These are phyloP conservation scores for Gnomoniopsis smithogilvyi DNA, from an alignment of 2,329 filamentous ascomycete genomes.

Conservation along the genomic window DNA sequence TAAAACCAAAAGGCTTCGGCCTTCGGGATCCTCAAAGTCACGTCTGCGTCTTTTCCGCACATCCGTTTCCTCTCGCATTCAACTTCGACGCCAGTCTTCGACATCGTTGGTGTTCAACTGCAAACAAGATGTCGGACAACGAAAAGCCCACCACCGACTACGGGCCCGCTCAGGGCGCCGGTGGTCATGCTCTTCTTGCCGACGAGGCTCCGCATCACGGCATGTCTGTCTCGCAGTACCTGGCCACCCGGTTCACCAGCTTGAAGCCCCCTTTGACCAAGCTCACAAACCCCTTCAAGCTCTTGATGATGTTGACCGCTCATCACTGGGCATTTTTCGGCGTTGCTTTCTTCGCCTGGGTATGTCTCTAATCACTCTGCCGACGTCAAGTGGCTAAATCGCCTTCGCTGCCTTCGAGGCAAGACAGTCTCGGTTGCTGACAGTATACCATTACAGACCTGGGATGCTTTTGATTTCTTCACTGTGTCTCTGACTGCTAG, in stretches of 20 bases:
- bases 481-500: constrained; percentile 59
- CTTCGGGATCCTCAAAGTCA: too few species aligned
- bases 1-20: too few species aligned
- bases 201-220: constrained; percentile 43
- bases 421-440: not conserved
- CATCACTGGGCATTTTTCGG: constrained; percentile 55
- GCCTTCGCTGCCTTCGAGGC: not conserved
- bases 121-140: constrained; percentile 11
- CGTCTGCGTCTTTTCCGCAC: too few species aligned
- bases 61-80: not conserved
- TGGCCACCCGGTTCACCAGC: constrained; percentile 49
- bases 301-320: constrained; percentile 45
- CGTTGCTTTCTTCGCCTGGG: constrained; percentile 56
- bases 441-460: constrained; percentile 37
- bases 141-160: constrained; percentile 12
- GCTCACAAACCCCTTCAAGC: constrained; percentile 49
- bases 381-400: not conserved
- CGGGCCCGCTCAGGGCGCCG: not conserved
- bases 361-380: constrained; percentile 26
- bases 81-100: not conserved
- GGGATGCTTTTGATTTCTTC: constrained; percentile 67
- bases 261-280: constrained; percentile 56
- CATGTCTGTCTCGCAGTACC: constrained; percentile 47
- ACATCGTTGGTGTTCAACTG: not conserved
- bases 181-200: not conserved